Evolutionary conservation across 345 rosid genomes (phyloP).

Genomic region (Conringia planisiliqua): DNA sequence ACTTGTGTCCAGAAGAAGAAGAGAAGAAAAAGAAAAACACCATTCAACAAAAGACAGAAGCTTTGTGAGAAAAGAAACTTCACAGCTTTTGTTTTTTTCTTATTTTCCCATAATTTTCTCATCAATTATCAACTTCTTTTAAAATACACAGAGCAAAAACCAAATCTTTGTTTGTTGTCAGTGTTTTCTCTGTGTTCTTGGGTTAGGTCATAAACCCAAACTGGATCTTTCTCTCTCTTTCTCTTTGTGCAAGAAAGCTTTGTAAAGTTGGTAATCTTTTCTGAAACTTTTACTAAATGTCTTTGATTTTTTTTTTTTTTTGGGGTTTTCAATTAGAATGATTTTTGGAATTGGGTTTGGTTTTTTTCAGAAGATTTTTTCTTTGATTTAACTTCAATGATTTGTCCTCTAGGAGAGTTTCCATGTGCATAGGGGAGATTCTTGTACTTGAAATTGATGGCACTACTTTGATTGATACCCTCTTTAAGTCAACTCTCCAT

Average conservation of each 20-base stretch:
- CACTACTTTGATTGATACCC: slow-evolving; percentile 20
- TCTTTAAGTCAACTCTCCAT: slow-evolving; percentile 26
- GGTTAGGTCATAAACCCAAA: slow-evolving; percentile 15
- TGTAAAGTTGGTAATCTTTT: slow-evolving; percentile 38
- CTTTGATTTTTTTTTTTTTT: background rate
- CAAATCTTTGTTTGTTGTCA: background rate
- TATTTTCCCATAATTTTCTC: background rate
- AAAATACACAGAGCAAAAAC: background rate
- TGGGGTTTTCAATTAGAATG: background rate
- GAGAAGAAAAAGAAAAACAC: background rate
- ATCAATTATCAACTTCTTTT: background rate
- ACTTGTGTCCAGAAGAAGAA: slow-evolving; percentile 4
- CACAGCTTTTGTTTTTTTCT: background rate
- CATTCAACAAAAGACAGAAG: slow-evolving; percentile 6
- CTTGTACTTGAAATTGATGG: slow-evolving; percentile 14
- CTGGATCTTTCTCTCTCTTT: slow-evolving; percentile 5
- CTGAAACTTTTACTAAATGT: background rate
- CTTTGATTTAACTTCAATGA: background rate
- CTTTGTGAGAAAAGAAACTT: background rate
- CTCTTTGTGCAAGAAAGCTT: slow-evolving; percentile 15
- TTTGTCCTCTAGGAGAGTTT: background rate
- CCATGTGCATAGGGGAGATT: slow-evolving; percentile 5
- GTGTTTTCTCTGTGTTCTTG: slow-evolving; percentile 4
- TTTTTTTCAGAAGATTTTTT: background rate
- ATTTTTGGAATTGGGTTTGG: background rate